Percentiles rank a stretch among this genome's conserved stretches.
Evolutionary conservation across 2,329 filamentous ascomycete genomes (phyloP).

Genomic region (Fusarium protoensiforme): DNA sequence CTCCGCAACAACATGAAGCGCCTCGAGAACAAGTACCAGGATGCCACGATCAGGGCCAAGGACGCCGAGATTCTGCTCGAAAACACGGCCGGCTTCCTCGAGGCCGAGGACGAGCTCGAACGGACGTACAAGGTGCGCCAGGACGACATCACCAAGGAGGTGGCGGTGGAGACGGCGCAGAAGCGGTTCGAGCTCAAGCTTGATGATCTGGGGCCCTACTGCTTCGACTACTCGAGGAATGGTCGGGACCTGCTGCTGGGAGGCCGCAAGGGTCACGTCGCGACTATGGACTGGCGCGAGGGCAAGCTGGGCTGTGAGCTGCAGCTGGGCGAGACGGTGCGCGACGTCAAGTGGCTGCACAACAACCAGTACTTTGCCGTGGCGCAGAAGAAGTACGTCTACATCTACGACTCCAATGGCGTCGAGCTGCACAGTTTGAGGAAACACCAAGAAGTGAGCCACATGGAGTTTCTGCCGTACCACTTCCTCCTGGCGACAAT

Average conservation of each 20-base stretch:
- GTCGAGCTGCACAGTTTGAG: constrained; percentile 92
- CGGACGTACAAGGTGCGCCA: constrained; percentile 93
- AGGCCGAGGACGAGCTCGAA: constrained; percentile 89
- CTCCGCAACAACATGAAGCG: constrained; percentile 81
- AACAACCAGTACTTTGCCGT: constrained; percentile 96
- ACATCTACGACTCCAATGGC: constrained; percentile 93
- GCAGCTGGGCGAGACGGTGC: constrained; percentile 88
- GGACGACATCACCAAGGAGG: constrained; percentile 80
- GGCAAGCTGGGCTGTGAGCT: constrained; percentile 92
- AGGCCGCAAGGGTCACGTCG: constrained; percentile 92
- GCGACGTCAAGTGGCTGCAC: constrained; percentile 92
- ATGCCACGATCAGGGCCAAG: constrained; percentile 85
- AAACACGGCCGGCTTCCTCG: constrained; percentile 85
- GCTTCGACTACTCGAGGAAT: constrained; percentile 89
- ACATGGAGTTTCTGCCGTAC: constrained; percentile 96
- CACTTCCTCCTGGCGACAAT: constrained; percentile 93
- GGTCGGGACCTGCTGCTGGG: constrained; percentile 87
- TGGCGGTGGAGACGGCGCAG: constrained; percentile 86
- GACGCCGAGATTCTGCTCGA: constrained; percentile 96
- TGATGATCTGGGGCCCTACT: constrained; percentile 85
- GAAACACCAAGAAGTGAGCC: constrained; percentile 89
- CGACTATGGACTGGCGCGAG: constrained; percentile 95
- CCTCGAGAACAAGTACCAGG: constrained; percentile 85
- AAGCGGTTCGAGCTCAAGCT: constrained; percentile 93
- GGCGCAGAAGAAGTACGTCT: constrained; percentile 95